phyloP scores from a whole-genome alignment of 2,329 filamentous ascomycete genomes.

The Pseudogymnoascus sp. region DNA sequence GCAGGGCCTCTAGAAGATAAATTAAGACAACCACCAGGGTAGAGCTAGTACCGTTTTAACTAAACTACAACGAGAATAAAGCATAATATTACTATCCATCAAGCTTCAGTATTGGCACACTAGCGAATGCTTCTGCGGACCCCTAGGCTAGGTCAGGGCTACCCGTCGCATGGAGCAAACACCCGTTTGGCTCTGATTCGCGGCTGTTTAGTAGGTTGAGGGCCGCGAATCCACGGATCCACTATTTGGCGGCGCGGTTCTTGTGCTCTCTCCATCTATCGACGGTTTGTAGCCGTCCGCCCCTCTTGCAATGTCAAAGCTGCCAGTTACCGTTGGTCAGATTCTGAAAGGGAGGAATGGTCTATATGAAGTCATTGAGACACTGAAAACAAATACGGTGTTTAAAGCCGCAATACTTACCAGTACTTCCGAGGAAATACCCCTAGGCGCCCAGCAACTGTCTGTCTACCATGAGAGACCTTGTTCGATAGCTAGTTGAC shows the following conservation, averaged over 20 bases:
- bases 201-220: too few species aligned
- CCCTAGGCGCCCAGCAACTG: not conserved
- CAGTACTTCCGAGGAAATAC: not conserved
- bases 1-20: not conserved
- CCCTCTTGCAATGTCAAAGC: not conserved
- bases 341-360: conserved; percentile 2
- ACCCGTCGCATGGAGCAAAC: too few species aligned
- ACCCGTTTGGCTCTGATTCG: too few species aligned
- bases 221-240: too few species aligned
- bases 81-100: too few species aligned
- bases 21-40: not conserved
- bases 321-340: not conserved
- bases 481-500: conserved; percentile 10
- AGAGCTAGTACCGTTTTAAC: not conserved
- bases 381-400: not conserved
- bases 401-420: conserved; percentile 7
- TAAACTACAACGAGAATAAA: not conserved
- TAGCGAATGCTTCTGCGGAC: too few species aligned
- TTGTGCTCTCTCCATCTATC: not conserved
- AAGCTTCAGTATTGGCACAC: too few species aligned
- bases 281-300: not conserved
- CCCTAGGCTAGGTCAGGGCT: too few species aligned
- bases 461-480: not conserved
- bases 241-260: not conserved
- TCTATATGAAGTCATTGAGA: not conserved